These are phyloP conservation scores for Acaromyces ingoldii DNA, from an alignment of 1,284 basidiomycete species.

Conservation along the genomic window DNA sequence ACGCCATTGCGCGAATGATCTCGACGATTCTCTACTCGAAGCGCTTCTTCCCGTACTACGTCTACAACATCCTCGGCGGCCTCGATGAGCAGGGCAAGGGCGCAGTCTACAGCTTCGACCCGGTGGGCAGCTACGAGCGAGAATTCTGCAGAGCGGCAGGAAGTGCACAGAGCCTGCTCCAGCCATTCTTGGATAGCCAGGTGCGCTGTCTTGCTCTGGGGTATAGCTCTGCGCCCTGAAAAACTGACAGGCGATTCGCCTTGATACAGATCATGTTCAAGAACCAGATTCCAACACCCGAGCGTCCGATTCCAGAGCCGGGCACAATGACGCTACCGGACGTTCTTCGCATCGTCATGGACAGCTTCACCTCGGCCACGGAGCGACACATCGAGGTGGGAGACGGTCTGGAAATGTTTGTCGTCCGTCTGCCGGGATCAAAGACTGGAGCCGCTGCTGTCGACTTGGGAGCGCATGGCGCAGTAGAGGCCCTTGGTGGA, in stretches of 20 bases:
- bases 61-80: constrained; percentile 51
- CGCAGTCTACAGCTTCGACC: constrained; percentile 49
- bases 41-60: constrained; percentile 52
- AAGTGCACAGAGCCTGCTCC: constrained; percentile 46
- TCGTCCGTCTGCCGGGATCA: constrained; percentile 24
- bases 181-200: constrained; percentile 50
- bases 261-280: constrained; percentile 48
- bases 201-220: constrained; percentile 11
- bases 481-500: constrained; percentile 42
- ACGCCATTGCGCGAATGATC: constrained; percentile 48
- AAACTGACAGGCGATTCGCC: no score
- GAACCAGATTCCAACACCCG: constrained; percentile 42
- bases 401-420: constrained; percentile 48
- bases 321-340: constrained; percentile 39
- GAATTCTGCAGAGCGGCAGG: constrained; percentile 49
- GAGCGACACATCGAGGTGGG: constrained; percentile 51
- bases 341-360: constrained; percentile 43
- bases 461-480: constrained; percentile 28
- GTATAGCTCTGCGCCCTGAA: no score
- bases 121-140: constrained; percentile 49
- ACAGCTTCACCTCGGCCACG: constrained; percentile 47
- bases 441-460: constrained; percentile 18
- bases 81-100: constrained; percentile 49
- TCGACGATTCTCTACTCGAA: constrained; percentile 49
- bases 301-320: constrained; percentile 32